Conservation (phyloP, 441 rosid genomes). For the Jatropha multifida region DNA sequence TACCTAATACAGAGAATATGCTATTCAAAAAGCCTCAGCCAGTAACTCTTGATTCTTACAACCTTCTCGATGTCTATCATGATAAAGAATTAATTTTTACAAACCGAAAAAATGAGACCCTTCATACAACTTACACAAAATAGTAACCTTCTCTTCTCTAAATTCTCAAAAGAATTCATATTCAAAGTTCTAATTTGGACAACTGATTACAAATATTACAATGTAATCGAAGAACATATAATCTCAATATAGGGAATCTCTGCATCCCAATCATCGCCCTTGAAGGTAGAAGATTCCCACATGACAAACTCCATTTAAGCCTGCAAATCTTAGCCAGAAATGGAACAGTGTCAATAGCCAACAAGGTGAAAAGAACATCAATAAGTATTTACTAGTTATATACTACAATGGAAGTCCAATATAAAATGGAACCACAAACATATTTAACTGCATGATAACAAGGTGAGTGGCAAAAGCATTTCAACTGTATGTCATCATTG, state of each 20-base stretch:
- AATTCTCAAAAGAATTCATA: conserved; percentile 21
- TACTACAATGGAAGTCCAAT: neutral
- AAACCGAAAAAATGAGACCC: conserved; percentile 18
- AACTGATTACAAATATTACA: conserved; percentile 32
- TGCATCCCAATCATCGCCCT: conserved; percentile 9
- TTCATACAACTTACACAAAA: conserved; percentile 23
- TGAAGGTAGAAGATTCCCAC: conserved; percentile 15
- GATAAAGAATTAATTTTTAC: conserved; percentile 25
- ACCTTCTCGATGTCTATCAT: conserved; percentile 10
- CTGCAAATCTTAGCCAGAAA: conserved; percentile 25
- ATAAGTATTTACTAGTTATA: neutral
- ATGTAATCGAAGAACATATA: conserved; percentile 17
- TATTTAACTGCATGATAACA: neutral
- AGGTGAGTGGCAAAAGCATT: neutral
- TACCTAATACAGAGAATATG: neutral
- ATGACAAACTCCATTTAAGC: conserved; percentile 20
- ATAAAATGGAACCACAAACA: neutral
- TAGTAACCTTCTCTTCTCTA: conserved; percentile 20
- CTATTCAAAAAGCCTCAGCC: conserved; percentile 4
- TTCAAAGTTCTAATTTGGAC: conserved; percentile 27
- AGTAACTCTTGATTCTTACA: neutral
- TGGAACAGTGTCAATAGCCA: conserved; percentile 10
- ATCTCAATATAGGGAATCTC: conserved; percentile 27
- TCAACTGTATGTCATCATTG: neutral
- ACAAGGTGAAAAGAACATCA: neutral